Evolutionary conservation across 176 grass and related monocot genomes (phyloP), one percentile per base, ranked within the genome.

Genomic region (Melocanna baccifera): DNA sequence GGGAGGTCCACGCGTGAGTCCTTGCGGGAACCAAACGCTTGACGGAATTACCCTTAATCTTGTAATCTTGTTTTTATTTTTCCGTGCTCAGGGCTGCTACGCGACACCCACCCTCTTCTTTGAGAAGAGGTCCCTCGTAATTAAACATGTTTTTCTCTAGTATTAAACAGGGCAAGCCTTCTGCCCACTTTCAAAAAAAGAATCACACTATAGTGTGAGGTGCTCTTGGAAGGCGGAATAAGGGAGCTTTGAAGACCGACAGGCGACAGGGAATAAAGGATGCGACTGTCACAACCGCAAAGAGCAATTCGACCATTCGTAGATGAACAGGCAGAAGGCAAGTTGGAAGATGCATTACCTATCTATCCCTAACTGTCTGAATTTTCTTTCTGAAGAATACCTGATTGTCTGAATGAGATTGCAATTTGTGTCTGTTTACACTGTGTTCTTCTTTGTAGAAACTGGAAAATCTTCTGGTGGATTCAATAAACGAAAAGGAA

Each of bases 261-360:
- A 78, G 55, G 39, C 41, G 41, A 42, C 41, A 42, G 41, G 46
- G 71, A 84, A 76, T 72, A 84, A 67, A 67, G 45, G 64, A 36
- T 77, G 48, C 3, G 46, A 42, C 19, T 41, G 71, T 66, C 82
- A 39, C 4, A 32, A n/a, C 19, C 46, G 45, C 40, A 42, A 57
- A 18, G 36, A 22, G 11, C 34, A 77, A 58, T 18, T 69, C 18
- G 48, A 59, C 12, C 73, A 69, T 77, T 67, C 3, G 15, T n/a
- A 48, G 40, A 65, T 39, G 20, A 26, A 71, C 40, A 71, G 29
- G 43, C 40, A 71, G 28, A 71, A 56, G 55, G 48, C 50, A 45
- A 40, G 48, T 37, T 52, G 36, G 22, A 56, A 77, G 36, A 10
- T 34, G 73, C 12, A 76, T 16, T 76, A 7, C 30, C 20, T 14